These are phyloP conservation scores for Ophiocordyceps sinensis DNA, from an alignment of 2,329 filamentous ascomycete species.

Conservation along the genomic window DNA sequence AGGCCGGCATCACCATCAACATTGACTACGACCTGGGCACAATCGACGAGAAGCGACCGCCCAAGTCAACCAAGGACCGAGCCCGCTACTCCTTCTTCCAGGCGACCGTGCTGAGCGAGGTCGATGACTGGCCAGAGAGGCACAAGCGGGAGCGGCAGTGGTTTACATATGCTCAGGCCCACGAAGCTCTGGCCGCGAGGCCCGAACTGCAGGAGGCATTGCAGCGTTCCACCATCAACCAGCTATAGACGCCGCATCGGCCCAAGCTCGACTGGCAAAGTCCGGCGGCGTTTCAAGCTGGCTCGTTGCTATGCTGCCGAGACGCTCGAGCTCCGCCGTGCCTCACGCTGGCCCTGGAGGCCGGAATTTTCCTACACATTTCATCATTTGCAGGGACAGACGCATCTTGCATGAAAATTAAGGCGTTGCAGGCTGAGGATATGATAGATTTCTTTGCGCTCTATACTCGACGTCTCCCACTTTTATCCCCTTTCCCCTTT, in stretches of 20 bases:
- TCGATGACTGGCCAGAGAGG: conserved; percentile 82
- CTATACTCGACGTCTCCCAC: neutral
- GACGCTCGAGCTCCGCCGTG: no score
- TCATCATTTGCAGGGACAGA: conserved; percentile 5
- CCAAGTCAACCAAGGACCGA: conserved; percentile 52
- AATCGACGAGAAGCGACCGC: conserved; percentile 71
- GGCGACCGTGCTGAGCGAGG: conserved; percentile 74
- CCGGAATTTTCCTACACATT: no score
- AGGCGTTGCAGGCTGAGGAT: conserved; percentile 17
- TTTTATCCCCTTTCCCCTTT: conserved; percentile 3
- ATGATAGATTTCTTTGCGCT: conserved; percentile 12
- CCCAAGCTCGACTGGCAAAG: neutral
- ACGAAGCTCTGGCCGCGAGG: conserved; percentile 57
- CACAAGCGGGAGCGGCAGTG: conserved; percentile 83
- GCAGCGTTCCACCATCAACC: conserved; percentile 59
- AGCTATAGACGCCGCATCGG: conserved; percentile 8
- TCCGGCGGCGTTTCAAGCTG: neutral
- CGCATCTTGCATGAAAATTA: conserved; percentile 11
- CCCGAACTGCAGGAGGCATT: conserved; percentile 85
- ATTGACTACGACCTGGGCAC: conserved; percentile 76
- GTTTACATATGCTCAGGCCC: conserved; percentile 78
- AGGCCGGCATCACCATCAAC: conserved; percentile 79
- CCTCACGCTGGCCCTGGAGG: no score
- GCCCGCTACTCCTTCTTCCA: conserved; percentile 71
- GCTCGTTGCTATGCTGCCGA: no score